A percentile compares a stretch with the other conserved stretches of the same genome.
Conservation (phyloP, 108 stramenopile genomes). For the Cyclotella choctawhatcheeana region DNA sequence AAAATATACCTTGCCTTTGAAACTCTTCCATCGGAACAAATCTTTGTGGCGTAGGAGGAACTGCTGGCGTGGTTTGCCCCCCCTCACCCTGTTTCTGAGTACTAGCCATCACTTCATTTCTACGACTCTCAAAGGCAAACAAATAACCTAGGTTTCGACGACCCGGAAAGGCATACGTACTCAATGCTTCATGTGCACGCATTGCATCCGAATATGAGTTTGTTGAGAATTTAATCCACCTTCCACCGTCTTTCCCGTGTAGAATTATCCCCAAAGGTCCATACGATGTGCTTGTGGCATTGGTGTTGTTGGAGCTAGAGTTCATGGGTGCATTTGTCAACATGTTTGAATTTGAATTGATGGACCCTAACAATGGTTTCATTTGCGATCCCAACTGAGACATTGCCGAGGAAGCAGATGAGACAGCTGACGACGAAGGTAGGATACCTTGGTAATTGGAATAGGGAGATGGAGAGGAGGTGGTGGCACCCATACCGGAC, state of each 20-base stretch:
- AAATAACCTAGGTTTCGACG: conserved; percentile 85
- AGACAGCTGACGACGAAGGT: conserved; percentile 34
- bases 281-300: conserved; percentile 12
- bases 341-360: conserved; percentile 20
- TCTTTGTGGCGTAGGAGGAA: conserved; percentile 63
- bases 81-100: conserved; percentile 2
- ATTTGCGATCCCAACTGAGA: conserved; percentile 46
- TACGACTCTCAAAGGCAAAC: conserved; percentile 89
- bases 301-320: conserved; percentile 2
- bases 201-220: conserved; percentile 71
- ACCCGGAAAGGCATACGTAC: conserved; percentile 91
- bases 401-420: conserved; percentile 49
- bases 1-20: conserved; percentile 54
- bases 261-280: conserved; percentile 51
- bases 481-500: conserved; percentile 7
- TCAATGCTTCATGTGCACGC: conserved; percentile 73
- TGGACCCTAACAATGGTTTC: conserved; percentile 39
- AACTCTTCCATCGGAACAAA: conserved; percentile 78
- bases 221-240: conserved; percentile 76
- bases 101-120: conserved; percentile 68
- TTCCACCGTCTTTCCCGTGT: conserved; percentile 76
- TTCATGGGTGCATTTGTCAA: conserved; percentile 5
- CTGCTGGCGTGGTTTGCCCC: conserved; percentile 38
- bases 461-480: conserved; percentile 21
- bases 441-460: conserved; percentile 23